Conservation (phyloP, 768 basidiomycete genomes). For the Mycena rebaudengoi region DNA sequence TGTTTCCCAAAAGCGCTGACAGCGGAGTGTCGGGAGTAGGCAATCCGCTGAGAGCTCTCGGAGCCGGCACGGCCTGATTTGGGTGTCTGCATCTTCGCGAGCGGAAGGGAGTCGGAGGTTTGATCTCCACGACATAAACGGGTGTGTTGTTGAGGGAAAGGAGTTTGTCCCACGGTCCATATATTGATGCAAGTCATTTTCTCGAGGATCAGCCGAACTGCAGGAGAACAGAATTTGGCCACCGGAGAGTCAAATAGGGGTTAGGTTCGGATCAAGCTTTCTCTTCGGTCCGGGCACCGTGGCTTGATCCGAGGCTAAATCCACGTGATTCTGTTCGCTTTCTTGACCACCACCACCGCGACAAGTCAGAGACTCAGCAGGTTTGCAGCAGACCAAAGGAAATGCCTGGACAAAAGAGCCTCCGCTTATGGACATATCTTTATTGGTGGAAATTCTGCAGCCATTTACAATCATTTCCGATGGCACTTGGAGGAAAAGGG, state of each 20-base stretch:
- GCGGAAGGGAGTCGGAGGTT: constrained; percentile 5
- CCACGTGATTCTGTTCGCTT: too few relatives aligned
- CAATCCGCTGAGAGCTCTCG: not conserved
- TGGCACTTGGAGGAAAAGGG: constrained; percentile 7
- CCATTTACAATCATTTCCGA: not conserved
- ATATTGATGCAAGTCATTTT: constrained; percentile 1
- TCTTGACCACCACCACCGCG: too few relatives aligned
- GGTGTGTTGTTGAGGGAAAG: not conserved
- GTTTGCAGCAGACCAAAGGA: not conserved
- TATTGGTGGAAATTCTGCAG: not conserved
- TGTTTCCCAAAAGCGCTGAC: constrained; percentile 2
- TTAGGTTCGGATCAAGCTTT: too few relatives aligned
- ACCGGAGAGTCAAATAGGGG: too few relatives aligned
- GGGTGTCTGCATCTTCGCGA: not conserved
- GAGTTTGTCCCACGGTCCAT: constrained; percentile 2
- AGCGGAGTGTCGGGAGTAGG: not conserved
- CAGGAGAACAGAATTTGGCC: constrained; percentile 6
- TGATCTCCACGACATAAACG: constrained; percentile 3
- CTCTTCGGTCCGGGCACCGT: too few relatives aligned
- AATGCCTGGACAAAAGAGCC: not conserved
- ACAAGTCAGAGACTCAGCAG: too few relatives aligned
- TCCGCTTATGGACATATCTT: constrained; percentile 1
- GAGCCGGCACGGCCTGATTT: not conserved
- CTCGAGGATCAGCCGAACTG: constrained; percentile 2
- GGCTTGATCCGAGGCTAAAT: too few relatives aligned